phyloP scores from a whole-genome alignment of 192 early-diverging fungal species.

The Chytriomyces confervae region DNA sequence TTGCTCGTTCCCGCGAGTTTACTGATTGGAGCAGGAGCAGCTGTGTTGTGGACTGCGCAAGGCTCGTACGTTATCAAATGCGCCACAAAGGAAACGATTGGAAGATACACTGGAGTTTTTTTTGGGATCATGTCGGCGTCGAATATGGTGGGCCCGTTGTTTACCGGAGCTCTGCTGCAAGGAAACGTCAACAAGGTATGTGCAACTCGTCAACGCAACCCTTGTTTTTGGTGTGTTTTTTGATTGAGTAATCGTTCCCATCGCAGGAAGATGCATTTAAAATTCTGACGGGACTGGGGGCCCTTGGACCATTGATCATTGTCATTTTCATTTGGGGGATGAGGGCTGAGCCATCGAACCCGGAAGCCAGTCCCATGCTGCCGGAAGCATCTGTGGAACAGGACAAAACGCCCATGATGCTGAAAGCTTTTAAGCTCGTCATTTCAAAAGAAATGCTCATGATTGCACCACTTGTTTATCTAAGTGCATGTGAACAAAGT shows the following conservation, averaged over 20 bases:
- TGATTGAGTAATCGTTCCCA: not conserved
- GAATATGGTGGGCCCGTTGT: slow-evolving; percentile 15
- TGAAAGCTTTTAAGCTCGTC: slow-evolving; percentile 18
- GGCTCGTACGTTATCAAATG: slow-evolving; percentile 26
- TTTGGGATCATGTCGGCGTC: slow-evolving; percentile 9
- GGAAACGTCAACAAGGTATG: slow-evolving; percentile 22
- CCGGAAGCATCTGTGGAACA: not conserved
- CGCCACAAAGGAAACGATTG: slow-evolving; percentile 17
- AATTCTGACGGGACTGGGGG: slow-evolving; percentile 24
- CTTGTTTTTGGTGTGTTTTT: not conserved
- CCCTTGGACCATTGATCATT: slow-evolving; percentile 24
- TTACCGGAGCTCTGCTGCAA: slow-evolving; percentile 5
- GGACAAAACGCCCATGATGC: slow-evolving; percentile 12
- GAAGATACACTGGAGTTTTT: slow-evolving; percentile 33
- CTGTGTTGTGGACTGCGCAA: slow-evolving; percentile 32
- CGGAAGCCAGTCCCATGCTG: not conserved
- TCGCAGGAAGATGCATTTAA: slow-evolving; percentile 25
- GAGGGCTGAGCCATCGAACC: slow-evolving; percentile 22
- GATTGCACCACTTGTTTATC: slow-evolving; percentile 19
- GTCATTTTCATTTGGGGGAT: slow-evolving; percentile 23
- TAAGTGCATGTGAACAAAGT: slow-evolving; percentile 29
- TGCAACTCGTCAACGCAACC: no score
- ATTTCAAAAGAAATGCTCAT: slow-evolving; percentile 22
- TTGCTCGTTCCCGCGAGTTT: slow-evolving; percentile 15
- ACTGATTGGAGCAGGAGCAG: slow-evolving; percentile 32